phyloP scores from a whole-genome alignment of 305 asterid species.

The Fraxinus xanthoxyloides region DNA sequence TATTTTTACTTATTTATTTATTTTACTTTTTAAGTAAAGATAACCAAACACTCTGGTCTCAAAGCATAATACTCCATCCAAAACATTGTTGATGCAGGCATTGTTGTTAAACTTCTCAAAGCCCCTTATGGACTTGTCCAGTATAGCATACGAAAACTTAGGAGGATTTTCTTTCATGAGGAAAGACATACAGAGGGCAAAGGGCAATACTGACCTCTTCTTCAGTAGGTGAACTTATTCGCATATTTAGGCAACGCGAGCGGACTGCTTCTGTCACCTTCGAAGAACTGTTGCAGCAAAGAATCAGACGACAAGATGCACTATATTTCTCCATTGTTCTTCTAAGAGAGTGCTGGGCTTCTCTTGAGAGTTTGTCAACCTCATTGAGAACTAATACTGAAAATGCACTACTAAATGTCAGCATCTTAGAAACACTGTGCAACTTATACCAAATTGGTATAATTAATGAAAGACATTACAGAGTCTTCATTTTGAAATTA shows the following conservation, averaged over 20 bases:
- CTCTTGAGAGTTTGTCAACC: slow-evolving; percentile 96
- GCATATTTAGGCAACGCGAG: slow-evolving; percentile 90
- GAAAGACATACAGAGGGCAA: slow-evolving; percentile 6
- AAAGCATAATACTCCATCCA: slow-evolving; percentile 1
- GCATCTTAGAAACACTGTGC: slow-evolving; percentile 20
- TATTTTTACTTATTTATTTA: not conserved
- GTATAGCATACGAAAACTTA: not conserved
- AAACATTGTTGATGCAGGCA: not conserved
- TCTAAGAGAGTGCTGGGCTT: slow-evolving; percentile 97
- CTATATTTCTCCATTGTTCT: slow-evolving; percentile 99
- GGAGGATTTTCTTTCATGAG: slow-evolving; percentile 9
- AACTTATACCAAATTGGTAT: slow-evolving; percentile 14
- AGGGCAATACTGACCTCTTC: slow-evolving; percentile 57
- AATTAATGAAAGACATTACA: slow-evolving; percentile 1
- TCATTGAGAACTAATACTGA: slow-evolving; percentile 90
- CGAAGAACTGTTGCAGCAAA: slow-evolving; percentile 97
- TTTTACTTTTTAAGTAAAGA: not conserved
- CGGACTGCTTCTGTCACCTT: slow-evolving; percentile 97
- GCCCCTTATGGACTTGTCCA: not conserved
- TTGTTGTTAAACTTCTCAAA: not conserved
- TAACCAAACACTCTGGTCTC: slow-evolving; percentile 8
- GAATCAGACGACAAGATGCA: slow-evolving; percentile 83
- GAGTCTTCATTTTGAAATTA: not conserved
- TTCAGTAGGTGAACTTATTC: slow-evolving; percentile 80
- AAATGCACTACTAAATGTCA: slow-evolving; percentile 25